phyloP scores from a whole-genome alignment of 208 protist species.

The Tetramitus jugosus region DNA sequence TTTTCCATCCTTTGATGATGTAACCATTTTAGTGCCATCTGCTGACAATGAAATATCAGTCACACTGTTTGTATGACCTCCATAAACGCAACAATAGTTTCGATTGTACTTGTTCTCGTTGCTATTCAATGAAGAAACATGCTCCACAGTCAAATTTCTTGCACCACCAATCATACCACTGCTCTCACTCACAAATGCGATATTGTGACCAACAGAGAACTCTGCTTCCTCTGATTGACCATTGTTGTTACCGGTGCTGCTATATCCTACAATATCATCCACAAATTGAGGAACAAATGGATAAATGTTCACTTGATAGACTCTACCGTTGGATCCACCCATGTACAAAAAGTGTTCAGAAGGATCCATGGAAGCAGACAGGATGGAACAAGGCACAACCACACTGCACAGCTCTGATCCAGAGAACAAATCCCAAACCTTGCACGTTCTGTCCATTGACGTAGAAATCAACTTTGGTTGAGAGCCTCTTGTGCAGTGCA shows the following conservation, averaged over 20 bases:
- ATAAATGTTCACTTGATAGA: slow-evolving; percentile 1
- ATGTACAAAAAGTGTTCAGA: background rate
- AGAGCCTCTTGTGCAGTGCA: background rate
- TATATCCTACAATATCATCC: background rate
- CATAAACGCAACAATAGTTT: background rate
- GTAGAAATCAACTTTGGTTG: slow-evolving; percentile 4
- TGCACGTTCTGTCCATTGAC: background rate
- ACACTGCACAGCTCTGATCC: background rate
- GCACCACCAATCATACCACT: background rate
- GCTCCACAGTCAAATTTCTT: background rate
- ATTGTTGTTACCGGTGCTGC: background rate
- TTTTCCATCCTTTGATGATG: background rate
- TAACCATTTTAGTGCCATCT: background rate
- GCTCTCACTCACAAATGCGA: background rate
- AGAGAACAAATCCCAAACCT: background rate
- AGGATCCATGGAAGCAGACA: background rate
- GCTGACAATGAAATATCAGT: background rate
- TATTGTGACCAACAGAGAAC: background rate
- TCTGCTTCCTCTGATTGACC: background rate
- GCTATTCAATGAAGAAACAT: no score
- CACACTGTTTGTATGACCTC: background rate
- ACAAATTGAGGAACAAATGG: background rate
- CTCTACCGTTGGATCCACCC: background rate
- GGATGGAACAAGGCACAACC: background rate
- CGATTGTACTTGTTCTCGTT: no score